Base-by-base conservation (phyloP, 2,329 filamentous ascomycete genomes). In the Colletotrichum lupini region DNA sequence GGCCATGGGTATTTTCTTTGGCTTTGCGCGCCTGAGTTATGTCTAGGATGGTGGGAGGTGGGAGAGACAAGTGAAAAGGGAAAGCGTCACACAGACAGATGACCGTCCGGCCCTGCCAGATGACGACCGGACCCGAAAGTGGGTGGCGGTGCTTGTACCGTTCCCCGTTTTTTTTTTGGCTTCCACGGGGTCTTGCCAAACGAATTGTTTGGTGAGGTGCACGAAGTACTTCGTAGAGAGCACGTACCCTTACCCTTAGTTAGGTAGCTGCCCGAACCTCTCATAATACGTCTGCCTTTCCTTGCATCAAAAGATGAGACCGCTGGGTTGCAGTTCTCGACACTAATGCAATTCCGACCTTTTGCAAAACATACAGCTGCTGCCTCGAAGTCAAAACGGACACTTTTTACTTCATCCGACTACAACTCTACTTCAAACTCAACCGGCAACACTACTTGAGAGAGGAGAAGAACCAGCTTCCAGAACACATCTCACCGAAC, bases 101-200 rank as follows among this genome's bases (percentile, higher is more conserved):
- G 53, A 26, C 26, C 14, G 32, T 22, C 57, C 57, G 30, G 14
- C n/a, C n/a, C 22, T 37, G 28, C 22, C 61, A 46, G 60, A 55
- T 65, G 61, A 52, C 71, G 49, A 30, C 52, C 62, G 26, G 26
- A 19, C 59, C 30, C 65, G 11, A 55, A 69, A 59, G 28, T 56
- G 46, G 56, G 67, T 73, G 71, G 67, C 61, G 67, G 56, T n/a
- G 59, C 66, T 24, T 28, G 12, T 64, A 53, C 71, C 56, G 5
- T 64, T 58, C 71, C 56, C 71, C 60, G 61, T 61, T 61, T 65
- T 56, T 28, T 26, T 19, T 26, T 56, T 35, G 49, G 35, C 22
- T 6, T 19, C 32, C 53, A 57, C 7, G 26, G 22, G 35, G 65
- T 53, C 63, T 26, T 42, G 53, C 2, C 59, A 24, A 63, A 35